Evolutionary conservation across 345 rosid species (phyloP), one percentile per base, ranked within the genome.

Genomic region (Tarenaya hassleriana): DNA sequence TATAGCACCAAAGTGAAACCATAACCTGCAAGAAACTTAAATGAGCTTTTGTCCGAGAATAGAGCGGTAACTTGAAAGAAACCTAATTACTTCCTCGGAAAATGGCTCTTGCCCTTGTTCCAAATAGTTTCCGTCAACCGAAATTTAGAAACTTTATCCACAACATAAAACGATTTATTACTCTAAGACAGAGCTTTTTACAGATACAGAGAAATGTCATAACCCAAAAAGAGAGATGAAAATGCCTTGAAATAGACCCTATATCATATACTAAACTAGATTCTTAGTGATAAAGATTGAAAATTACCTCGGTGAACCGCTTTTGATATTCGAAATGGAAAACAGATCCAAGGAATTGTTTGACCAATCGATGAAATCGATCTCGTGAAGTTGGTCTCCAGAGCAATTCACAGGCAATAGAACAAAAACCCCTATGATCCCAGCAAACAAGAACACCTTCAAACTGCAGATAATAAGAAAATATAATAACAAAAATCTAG

Each of bases 1-100:
- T 45, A 84, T 83, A 56, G 88, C 82, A 47, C 69, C 55, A 54
- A 91, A 91, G 78, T 91, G 98, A 77, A 85, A 55, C 98, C 98
- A 91, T 51, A 91, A 82, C 86, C 98, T 91, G 75, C 52, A 57
- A 63, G 52, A 35, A 63, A 46, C 53, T 47, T 68, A 73, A 66
- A 52, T 31, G 57, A 59, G 55, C 31, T 69, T 50, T 50, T 14
- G 44, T 20, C 19, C 5, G 15, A 19, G 7, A 41, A 34, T 24
- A 7, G 18, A 53, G 15, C 34, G 48, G 10, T 24, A 29, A 47
- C n/a, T 8, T 38, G 41, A 41, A 41, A 8, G 56, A 49, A 41
- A 18, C 34, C 49, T 49, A 31, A 24, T 24, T 9, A 33, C 11
- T 35, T 35, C 9, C 40, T 40, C 11, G 48, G n/a, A n/a, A 44